Evolutionary conservation across 129 eudicot genomes (phyloP), one percentile per base, ranked within the genome.

Genomic region (Helianthus tuberosus): DNA sequence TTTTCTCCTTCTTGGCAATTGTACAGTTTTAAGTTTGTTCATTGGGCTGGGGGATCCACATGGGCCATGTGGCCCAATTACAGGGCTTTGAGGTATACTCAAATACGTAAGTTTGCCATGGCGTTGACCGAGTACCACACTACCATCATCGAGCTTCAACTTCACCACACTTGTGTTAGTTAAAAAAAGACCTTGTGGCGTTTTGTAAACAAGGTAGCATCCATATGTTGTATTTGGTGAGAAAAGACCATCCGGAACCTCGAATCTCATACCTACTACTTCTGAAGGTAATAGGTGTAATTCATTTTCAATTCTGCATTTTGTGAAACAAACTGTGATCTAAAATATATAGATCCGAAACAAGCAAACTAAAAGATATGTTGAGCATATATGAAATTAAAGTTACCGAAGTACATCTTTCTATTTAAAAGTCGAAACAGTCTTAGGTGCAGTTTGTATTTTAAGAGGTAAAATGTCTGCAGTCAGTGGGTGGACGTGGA

Each of bases 171-270:
- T 29, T 5, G 17, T 29, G 0, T 8, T 39, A 5, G 44, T 3
- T 39, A 39, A 10, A n/a, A 0, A 13, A 46, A 11, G 39, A 6
- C 27, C 12, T 52, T 35, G 11, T 70, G 47, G 32, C 11, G n/a
- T 35, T 49, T 36, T 53, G 75, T 69, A 69, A 4, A 69, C 75
- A 3, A 69, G 75, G 75, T 29, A 69, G 41, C 75, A 53, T 3
- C 35, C 75, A 53, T 70, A 70, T 25, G n/a, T 52, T 12, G 64
- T 53, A 3, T 70, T 53, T 9, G 20, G 11, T 36, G 75, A 70
- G 14, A 52, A 70, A 35, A 36, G 10, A 70, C 32, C 16, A 8
- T 2, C 3, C 5, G 14, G 16, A 16, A 70, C 5, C 7, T 17
- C 17, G 44, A 70, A 15, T 11, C 44, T 0, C 25, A 70, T 15